Base-by-base conservation (phyloP, 352 stramenopile species). In the Phytophthora ramorum region DNA sequence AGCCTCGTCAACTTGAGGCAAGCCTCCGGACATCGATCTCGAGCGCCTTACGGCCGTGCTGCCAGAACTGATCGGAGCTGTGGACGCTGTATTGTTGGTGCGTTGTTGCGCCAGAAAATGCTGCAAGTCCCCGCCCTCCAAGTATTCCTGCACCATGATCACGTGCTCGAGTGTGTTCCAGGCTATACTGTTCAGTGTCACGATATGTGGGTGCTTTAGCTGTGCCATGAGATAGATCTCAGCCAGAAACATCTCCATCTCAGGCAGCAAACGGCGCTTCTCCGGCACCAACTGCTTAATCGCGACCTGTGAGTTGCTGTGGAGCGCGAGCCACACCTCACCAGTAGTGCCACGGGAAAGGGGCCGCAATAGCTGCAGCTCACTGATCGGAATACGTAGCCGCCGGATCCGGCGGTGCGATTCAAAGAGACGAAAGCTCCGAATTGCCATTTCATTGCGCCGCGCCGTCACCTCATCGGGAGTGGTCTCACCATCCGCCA, bases 141-240 rank as follows among this genome's bases (percentile, higher is more conserved):
- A 87, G 61, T 79, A 89, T 60, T 95, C 83, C 50, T 90, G 79
- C 40, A 91, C 78, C 77, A 93, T 93, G 30, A 85, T 49, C 9
- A 90, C 76, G 52, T 92, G 79, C 45, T 83, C 76, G 5, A 91
- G 69, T n/a, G 83, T 89, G 52, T 88, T 87, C 80, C 82, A 91
- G 30, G 83, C 83, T 55, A 91, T 87, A 13, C 78, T 81, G 0
- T 83, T 63, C 26, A 93, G 58, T 12, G 66, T 62, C 41, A 95
- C 75, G 24, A 95, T 92, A 59, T 86, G 75, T 4, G 77, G 73
- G 37, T 95, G 84, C 45, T 84, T 78, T 7, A 95, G 70, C 54
- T 90, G 80, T 8, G 78, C 76, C 50, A 93, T 72, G 63, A 95
- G 71, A 60, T 92, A 92, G 34, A 91, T 81, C 40, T 96, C 84